Conservation (phyloP, 1,284 basidiomycete species). For the Cryptococcus maquisensis region DNA sequence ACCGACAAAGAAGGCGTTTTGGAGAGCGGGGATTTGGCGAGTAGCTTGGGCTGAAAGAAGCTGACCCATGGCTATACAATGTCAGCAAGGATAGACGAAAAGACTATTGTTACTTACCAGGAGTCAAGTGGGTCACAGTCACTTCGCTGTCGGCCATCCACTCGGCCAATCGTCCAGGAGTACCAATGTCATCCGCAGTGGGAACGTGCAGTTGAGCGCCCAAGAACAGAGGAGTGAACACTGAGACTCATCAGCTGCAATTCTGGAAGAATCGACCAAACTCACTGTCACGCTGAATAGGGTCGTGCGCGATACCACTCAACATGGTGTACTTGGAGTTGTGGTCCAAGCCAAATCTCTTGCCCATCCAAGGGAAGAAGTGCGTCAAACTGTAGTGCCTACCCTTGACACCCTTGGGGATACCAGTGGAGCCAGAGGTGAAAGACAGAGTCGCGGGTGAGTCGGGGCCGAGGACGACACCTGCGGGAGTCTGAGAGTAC, state of each 20-base stretch:
- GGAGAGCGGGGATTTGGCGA: slow-evolving; percentile 77
- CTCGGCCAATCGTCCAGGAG: slow-evolving; percentile 90
- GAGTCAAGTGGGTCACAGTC: slow-evolving; percentile 93
- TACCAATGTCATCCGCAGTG: slow-evolving; percentile 95
- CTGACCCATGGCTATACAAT: slow-evolving; percentile 81
- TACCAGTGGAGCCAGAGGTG: slow-evolving; percentile 95
- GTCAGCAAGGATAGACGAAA: not conserved
- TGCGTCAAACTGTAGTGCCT: slow-evolving; percentile 95
- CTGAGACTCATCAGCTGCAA: slow-evolving; percentile 49
- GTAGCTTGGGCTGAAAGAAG: slow-evolving; percentile 94
- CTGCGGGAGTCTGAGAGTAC: slow-evolving; percentile 53
- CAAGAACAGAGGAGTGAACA: slow-evolving; percentile 98
- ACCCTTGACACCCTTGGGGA: slow-evolving; percentile 95
- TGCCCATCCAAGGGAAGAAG: slow-evolving; percentile 99
- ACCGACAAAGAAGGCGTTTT: slow-evolving; percentile 97
- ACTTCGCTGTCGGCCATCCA: slow-evolving; percentile 95
- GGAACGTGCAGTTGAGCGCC: slow-evolving; percentile 95
- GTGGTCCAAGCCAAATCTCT: slow-evolving; percentile 72
- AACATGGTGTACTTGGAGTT: slow-evolving; percentile 95
- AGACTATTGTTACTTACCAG: slow-evolving; percentile 45
- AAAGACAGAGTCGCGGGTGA: slow-evolving; percentile 93
- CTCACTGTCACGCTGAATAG: slow-evolving; percentile 97
- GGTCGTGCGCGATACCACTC: slow-evolving; percentile 98
- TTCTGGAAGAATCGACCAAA: slow-evolving; percentile 16
- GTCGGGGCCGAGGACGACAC: slow-evolving; percentile 85